Evolutionary conservation across 2,329 filamentous ascomycete genomes (phyloP).

Genomic region (Colletotrichum sansevieriae): DNA sequence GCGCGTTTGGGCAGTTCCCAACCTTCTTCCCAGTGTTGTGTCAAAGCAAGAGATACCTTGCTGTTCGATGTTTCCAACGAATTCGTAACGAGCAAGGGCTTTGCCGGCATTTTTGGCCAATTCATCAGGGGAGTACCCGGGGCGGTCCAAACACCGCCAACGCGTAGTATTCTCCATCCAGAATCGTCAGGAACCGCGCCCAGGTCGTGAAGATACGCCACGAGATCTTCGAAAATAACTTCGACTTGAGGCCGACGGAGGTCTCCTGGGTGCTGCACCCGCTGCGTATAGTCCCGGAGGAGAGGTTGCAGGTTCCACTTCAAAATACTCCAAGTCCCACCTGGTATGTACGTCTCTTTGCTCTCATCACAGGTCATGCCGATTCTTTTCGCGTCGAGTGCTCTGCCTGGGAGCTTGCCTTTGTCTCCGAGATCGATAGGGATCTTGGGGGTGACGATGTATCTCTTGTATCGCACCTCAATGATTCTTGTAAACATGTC

Average conservation of each 20-base stretch:
- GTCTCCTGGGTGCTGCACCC: not conserved
- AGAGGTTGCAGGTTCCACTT: not conserved
- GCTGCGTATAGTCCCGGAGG: not conserved
- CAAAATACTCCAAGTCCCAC: constrained; percentile 4
- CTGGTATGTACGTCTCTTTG: constrained; percentile 2
- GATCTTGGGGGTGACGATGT: not conserved
- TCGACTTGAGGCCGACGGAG: constrained; percentile 6
- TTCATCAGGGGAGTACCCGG: constrained; percentile 1
- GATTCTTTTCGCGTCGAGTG: not conserved
- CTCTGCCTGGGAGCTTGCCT: not conserved
- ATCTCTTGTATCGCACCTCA: not conserved
- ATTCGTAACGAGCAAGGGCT: not conserved
- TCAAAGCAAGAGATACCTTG: constrained; percentile 6
- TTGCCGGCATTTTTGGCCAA: not conserved
- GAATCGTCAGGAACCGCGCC: not conserved
- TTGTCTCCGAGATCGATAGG: not conserved
- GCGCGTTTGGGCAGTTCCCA: not conserved
- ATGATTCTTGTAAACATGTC: not conserved
- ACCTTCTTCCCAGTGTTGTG: not conserved
- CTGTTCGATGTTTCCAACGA: not conserved
- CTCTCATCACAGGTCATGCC: not conserved
- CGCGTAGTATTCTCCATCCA: not conserved
- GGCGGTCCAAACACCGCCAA: constrained; percentile 1
- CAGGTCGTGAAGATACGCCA: constrained; percentile 9
- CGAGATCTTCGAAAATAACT: constrained; percentile 1